A percentile compares a stretch with the other conserved stretches of the same genome.
These are phyloP conservation scores for Chlamydomonas asymmetrica DNA, from an alignment of 139 green algal species.

Conservation along the genomic window DNA sequence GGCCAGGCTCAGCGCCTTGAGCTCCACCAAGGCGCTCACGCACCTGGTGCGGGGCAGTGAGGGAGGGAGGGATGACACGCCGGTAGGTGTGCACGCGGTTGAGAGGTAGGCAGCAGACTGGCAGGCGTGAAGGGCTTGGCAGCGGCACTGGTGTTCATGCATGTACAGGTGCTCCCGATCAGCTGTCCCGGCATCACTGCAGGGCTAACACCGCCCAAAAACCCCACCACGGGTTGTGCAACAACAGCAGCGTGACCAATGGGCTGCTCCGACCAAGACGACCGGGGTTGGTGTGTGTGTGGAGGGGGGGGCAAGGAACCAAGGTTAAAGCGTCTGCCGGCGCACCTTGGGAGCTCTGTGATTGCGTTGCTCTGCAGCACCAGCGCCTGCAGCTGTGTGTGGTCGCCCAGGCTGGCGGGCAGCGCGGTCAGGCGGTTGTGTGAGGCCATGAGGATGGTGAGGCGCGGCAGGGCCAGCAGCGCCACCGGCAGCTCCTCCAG, in stretches of 20 bases:
- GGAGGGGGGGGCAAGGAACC: no score
- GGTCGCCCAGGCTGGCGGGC: slow-evolving; percentile 13
- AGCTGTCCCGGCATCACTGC: no score
- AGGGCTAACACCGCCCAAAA: no score
- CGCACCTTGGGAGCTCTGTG: slow-evolving; percentile 23
- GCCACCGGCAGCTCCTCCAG: slow-evolving; percentile 26
- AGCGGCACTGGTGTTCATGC: no score
- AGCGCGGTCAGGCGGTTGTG: slow-evolving; percentile 40
- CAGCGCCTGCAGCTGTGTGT: slow-evolving; percentile 41
- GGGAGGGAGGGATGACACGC: slow-evolving; percentile 9
- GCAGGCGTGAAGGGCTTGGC: no score
- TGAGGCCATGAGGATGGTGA: slow-evolving; percentile 50
- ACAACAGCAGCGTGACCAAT: no score
- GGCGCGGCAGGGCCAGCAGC: slow-evolving; percentile 17
- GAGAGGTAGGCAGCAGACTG: no score
- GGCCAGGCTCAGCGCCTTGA: slow-evolving; percentile 41
- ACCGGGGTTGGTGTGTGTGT: no score
- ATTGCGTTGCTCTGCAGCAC: slow-evolving; percentile 51
- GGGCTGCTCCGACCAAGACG: no score
- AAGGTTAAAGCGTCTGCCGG: no score
- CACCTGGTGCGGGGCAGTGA: no score
- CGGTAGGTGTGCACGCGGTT: background rate
- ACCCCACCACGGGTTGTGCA: background rate
- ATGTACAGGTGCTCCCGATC: no score
- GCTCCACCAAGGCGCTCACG: slow-evolving; percentile 1